Evolutionary conservation across 75 land plant genomes (phyloP).

Genomic region (Isoetes taiwanensis): DNA sequence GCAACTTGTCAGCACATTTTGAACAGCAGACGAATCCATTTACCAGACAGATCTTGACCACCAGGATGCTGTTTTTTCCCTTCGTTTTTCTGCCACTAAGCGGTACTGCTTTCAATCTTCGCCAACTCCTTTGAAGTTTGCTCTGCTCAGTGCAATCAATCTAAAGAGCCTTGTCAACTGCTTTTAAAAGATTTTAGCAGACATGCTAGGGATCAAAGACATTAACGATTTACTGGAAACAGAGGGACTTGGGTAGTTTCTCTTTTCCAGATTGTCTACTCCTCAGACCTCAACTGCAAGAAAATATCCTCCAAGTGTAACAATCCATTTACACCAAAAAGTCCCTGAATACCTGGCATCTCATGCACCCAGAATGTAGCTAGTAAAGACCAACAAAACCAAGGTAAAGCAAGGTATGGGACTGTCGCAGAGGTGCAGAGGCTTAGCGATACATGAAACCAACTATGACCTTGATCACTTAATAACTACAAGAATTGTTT

Average conservation of each 20-base stretch:
- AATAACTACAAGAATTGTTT: conserved; percentile 17
- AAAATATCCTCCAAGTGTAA: conserved; percentile 30
- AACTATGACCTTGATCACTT: conserved; percentile 27
- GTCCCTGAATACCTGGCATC: conserved; percentile 22
- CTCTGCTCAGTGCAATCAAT: not conserved
- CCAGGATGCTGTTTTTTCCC: too few species aligned
- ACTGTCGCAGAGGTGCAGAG: conserved; percentile 24
- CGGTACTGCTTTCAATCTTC: not conserved
- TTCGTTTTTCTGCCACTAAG: not conserved
- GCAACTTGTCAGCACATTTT: too few species aligned
- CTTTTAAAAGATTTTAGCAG: conserved; percentile 4
- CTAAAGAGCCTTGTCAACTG: not conserved
- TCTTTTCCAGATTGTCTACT: conserved; percentile 8
- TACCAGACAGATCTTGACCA: too few species aligned
- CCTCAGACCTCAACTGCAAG: conserved; percentile 26
- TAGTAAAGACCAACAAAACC: conserved; percentile 29
- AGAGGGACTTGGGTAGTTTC: not conserved
- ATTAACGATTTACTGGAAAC: not conserved
- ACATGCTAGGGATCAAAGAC: not conserved
- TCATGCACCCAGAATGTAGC: conserved; percentile 24
- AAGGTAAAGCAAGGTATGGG: conserved; percentile 30
- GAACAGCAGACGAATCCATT: too few species aligned
- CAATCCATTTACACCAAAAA: conserved; percentile 25
- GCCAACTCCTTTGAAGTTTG: not conserved
- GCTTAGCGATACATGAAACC: conserved; percentile 35